Evolutionary conservation across 495 filamentous ascomycete genomes (phyloP), one percentile per base, ranked within the genome.

Genomic region (Hypoxylon subgilvum): DNA sequence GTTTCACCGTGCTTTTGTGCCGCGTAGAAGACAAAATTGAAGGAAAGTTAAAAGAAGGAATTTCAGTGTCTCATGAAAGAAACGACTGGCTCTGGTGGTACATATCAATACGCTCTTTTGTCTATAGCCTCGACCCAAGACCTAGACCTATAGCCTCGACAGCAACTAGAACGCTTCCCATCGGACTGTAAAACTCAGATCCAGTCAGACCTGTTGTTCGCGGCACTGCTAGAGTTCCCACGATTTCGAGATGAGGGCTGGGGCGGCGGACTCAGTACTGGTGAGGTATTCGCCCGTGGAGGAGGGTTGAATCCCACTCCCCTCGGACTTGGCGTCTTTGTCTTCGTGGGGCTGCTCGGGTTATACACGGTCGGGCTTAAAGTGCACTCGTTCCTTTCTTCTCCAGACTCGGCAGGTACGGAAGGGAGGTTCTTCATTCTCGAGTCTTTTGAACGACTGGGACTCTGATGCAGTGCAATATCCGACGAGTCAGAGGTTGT

Each of bases 291-390:
- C 6, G 30, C 56, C 17, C 66, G 62, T 31, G 41, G 49, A 14
- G 67, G 66, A 32, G 61, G 42, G 14, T 57, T 72, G 62, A 78
- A 78, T 17, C 75, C 75, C 18, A 78, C 76, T 5, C 76, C 76
- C 40, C 55, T 72, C 10, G 76, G 75, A 31, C 76, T 78, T 5
- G 77, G 71, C 0, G 76, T 60, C 54, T 72, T 80, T 16, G 63
- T 53, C 40, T 72, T 78, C 17, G 65, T 75, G 1, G 76, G 75
- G 21, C 71, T 77, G 0, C 65, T 57, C 2, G 74, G 75, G 35
- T 64, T 63, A 46, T 79, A 80, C 40, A 78, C 69, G 2, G 66
- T 70, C 1, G 77, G 72, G 13, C 65, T 76, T 6, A 80, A 67
- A 0, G 69, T 78, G 13, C 59, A 59, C 4, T 65, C 63, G 2